Evolutionary conservation across 495 filamentous ascomycete genomes (phyloP), one percentile per base, ranked within the genome.

Genomic region (Echria macrotheca): DNA sequence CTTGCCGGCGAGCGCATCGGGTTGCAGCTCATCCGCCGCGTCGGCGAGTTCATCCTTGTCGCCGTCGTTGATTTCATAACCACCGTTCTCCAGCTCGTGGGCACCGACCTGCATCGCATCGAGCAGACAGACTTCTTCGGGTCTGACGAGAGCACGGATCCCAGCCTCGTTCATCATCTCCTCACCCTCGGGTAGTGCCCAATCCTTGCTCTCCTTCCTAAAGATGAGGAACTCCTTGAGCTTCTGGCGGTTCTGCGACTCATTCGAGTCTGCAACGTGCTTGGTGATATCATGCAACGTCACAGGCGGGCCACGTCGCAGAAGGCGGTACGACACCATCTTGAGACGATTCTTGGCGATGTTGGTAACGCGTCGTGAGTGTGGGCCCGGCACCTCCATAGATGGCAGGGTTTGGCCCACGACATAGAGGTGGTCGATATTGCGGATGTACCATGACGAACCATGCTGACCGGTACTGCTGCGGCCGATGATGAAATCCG

Each of bases 81-180:
- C 86, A 5, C 81, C 78, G 59, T 86, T 85, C 55, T 81, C 83
- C 21, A 97, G 87, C 52, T 84, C 74, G 33, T 97, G 81, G 33
- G 87, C 79, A 23, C 93, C 93, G 40, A 96, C 86, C 66, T 97
- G 91, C 93, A 97, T 97, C 1, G 93, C 86, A 58, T 99, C 91
- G 3, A 97, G 73, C 28, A 96, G 68, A 68, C 90, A 97, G 2
- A 96, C 83, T 54, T 96, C 91, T 66, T 99, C 93, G 0, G 93
- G 94, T 48, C 89, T 88, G 39, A 99, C 85, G 84, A 91, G 89
- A 12, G 78, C 68, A 22, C 90, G 80, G 35, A 97, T 85, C 1
- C 78, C 79, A 24, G 84, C 70, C 55, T 87, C 84, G 40, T 91
- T 87, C 17, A 89, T 87, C 38, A 87, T 69, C 0, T 76, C 70